Percentiles rank a stretch among this genome's conserved stretches.
These are phyloP conservation scores for Baudoinia panamericana DNA, from an alignment of 495 filamentous ascomycete genomes.

Conservation along the genomic window DNA sequence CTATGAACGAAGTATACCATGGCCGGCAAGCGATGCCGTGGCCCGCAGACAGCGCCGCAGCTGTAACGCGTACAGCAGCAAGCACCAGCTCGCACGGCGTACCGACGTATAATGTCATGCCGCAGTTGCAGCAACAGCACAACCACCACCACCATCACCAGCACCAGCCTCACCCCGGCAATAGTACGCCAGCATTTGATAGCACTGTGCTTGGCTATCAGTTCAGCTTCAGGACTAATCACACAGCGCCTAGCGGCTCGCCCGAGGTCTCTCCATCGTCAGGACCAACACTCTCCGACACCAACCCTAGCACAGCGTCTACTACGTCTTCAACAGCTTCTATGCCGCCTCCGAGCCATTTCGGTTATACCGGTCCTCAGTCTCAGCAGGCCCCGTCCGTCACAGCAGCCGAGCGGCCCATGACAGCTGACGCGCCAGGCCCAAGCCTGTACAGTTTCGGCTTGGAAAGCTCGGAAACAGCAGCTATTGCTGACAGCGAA, in stretches of 20 bases:
- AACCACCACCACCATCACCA: no score
- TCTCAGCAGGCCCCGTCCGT: no score
- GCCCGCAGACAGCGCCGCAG: background rate
- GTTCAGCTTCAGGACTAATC: background rate
- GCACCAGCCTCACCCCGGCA: no score
- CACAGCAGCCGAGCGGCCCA: background rate
- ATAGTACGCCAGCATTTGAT: no score
- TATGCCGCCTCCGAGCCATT: conserved; percentile 4
- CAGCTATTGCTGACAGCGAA: background rate
- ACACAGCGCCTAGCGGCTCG: conserved; percentile 3
- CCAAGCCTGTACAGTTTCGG: conserved; percentile 14
- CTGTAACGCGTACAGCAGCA: background rate
- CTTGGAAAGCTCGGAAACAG: background rate
- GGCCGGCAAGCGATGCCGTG: conserved; percentile 17
- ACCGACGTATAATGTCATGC: no score
- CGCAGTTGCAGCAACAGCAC: no score
- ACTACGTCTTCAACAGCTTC: background rate
- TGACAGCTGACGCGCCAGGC: conserved; percentile 9
- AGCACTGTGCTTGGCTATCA: conserved; percentile 11
- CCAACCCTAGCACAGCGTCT: background rate
- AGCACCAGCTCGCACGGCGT: no score
- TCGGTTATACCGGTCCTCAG: conserved; percentile 1
- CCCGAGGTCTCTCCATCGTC: conserved; percentile 8
- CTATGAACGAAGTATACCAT: conserved; percentile 18
- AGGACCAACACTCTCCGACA: background rate